Conservation (phyloP, 164 flowering plant species). For the Magnolia changhungtana region DNA sequence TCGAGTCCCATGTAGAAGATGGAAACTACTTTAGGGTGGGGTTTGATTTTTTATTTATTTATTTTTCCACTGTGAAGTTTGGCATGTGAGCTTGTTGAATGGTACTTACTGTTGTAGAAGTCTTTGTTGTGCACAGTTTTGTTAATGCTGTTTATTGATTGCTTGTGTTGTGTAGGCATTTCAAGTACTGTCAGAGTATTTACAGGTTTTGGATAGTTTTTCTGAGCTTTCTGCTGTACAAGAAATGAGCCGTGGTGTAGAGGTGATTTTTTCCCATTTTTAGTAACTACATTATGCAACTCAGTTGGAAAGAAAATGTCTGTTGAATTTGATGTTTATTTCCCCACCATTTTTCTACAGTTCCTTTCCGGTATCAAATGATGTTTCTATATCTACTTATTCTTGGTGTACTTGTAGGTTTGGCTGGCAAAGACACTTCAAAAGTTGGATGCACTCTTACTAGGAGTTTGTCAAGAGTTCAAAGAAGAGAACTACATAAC, state of each 20-base stretch:
- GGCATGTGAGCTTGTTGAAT: neutral
- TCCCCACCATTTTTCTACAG: neutral
- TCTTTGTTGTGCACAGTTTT: neutral
- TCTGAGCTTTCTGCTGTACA: constrained; percentile 83
- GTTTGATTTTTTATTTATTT: neutral
- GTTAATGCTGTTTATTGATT: constrained; percentile 1
- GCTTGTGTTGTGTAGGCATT: constrained; percentile 61
- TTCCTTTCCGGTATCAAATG: neutral
- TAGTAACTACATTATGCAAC: neutral
- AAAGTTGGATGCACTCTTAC: constrained; percentile 80
- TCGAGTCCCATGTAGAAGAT: constrained; percentile 77
- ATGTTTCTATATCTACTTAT: neutral
- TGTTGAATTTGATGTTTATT: neutral
- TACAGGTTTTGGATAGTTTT: constrained; percentile 82
- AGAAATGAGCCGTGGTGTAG: constrained; percentile 93
- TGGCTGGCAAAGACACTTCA: constrained; percentile 94
- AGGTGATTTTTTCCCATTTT: constrained; percentile 40
- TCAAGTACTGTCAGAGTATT: constrained; percentile 92
- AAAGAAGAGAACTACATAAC: constrained; percentile 70
- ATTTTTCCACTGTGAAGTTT: constrained; percentile 1
- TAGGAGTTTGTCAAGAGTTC: constrained; percentile 94
- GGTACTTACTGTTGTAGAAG: neutral
- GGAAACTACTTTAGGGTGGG: constrained; percentile 82
- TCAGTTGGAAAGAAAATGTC: neutral
- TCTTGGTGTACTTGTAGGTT: constrained; percentile 47